Evolutionary conservation across 2,329 filamentous ascomycete species (phyloP).

Genomic region (Colletotrichum melonis): DNA sequence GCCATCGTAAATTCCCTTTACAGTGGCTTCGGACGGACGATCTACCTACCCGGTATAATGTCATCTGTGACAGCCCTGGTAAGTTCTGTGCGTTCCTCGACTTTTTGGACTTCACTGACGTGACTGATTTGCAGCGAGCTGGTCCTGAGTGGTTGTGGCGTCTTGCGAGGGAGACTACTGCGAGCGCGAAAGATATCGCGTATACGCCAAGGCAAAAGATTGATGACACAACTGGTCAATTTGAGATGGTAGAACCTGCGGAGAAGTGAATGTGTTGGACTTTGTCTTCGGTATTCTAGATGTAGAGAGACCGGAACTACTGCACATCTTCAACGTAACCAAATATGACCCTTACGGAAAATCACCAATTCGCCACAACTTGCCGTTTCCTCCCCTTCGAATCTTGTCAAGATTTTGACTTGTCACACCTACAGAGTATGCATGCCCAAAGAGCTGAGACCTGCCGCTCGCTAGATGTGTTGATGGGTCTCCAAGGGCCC

Average conservation of each 20-base stretch:
- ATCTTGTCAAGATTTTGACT: not conserved
- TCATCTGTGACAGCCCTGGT: slow-evolving; percentile 42
- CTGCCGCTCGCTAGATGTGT: not conserved
- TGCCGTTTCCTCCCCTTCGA: not conserved
- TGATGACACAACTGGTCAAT: not conserved
- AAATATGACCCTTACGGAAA: not conserved
- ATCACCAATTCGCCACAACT: too few relatives aligned
- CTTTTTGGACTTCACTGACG: not conserved
- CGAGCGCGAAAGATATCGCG: not conserved
- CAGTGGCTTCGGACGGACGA: slow-evolving; percentile 44
- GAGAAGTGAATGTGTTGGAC: not conserved
- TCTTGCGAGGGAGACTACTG: slow-evolving; percentile 18
- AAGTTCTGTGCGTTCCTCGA: slow-evolving; percentile 1
- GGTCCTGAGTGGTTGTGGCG: slow-evolving; percentile 39
- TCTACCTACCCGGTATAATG: slow-evolving; percentile 45
- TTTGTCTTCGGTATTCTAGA: not conserved
- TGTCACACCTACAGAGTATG: not conserved
- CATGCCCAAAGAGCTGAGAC: not conserved
- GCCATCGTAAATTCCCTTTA: slow-evolving; percentile 43
- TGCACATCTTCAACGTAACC: not conserved
- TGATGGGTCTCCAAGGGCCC: not conserved
- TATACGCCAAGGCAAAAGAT: slow-evolving; percentile 27
- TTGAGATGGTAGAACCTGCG: not conserved
- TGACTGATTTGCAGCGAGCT: slow-evolving; percentile 30
- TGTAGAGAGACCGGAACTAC: not conserved